phyloP scores from a whole-genome alignment of 805 yeast species.

The Kazachstania viticola region DNA sequence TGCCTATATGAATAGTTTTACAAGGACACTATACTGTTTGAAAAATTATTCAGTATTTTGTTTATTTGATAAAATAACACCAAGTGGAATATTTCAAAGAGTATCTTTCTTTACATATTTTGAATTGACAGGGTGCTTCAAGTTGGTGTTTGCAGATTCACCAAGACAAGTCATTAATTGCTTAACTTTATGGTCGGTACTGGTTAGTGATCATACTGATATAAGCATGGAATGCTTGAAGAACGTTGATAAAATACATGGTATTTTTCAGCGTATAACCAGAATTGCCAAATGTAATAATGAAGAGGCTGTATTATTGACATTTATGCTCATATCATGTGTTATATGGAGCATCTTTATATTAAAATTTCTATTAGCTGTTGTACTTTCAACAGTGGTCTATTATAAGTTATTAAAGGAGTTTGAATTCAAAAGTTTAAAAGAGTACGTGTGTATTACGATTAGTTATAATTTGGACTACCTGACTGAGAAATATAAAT shows the following conservation, averaged over 20 bases:
- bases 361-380: slow-evolving; percentile 41
- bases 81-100: slow-evolving; percentile 54
- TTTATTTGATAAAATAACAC: slow-evolving; percentile 58
- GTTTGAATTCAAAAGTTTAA: slow-evolving; percentile 33
- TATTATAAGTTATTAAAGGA: slow-evolving; percentile 33
- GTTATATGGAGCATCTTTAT: slow-evolving; percentile 63
- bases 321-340: slow-evolving; percentile 68
- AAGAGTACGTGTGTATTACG: slow-evolving; percentile 48
- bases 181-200: slow-evolving; percentile 49
- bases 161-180: slow-evolving; percentile 84
- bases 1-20: slow-evolving; percentile 55
- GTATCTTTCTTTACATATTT: slow-evolving; percentile 53
- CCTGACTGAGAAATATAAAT: slow-evolving; percentile 22
- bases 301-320: slow-evolving; percentile 57
- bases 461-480: slow-evolving; percentile 47
- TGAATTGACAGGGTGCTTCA: slow-evolving; percentile 50
- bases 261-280: slow-evolving; percentile 35
- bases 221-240: slow-evolving; percentile 11
- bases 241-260: slow-evolving; percentile 18
- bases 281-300: slow-evolving; percentile 49
- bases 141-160: slow-evolving; percentile 63
- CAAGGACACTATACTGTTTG: slow-evolving; percentile 47
- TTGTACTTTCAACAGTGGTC: slow-evolving; percentile 41
- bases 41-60: slow-evolving; percentile 57
- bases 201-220: slow-evolving; percentile 23